These are phyloP conservation scores for Pythium biforme DNA, from an alignment of 352 stramenopile species.

Conservation along the genomic window DNA sequence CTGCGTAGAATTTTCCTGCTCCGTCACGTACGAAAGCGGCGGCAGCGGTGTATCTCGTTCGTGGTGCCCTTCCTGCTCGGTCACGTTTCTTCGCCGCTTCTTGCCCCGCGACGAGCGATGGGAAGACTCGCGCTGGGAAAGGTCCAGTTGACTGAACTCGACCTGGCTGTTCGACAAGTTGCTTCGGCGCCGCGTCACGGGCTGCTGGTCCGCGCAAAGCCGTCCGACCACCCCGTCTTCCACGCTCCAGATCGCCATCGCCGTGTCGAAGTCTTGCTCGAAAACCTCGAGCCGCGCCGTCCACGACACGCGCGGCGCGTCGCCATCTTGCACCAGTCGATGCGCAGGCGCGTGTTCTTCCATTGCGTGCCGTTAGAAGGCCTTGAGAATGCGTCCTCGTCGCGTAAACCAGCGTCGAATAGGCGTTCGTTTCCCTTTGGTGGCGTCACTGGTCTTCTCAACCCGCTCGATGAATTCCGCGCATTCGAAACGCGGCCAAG, in stretches of 20 bases:
- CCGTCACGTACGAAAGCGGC: background rate
- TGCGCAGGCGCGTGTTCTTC: background rate
- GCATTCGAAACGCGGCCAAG: conserved; percentile 10
- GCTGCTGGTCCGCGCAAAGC: conserved; percentile 35
- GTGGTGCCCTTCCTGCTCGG: background rate
- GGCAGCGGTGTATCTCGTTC: background rate
- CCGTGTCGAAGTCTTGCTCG: conserved; percentile 64
- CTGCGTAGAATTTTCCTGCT: background rate
- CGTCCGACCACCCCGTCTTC: conserved; percentile 48
- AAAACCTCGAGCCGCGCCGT: conserved; percentile 42
- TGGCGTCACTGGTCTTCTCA: background rate
- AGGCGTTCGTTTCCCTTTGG: conserved; percentile 7
- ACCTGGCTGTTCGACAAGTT: conserved; percentile 16
- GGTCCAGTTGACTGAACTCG: conserved; percentile 16
- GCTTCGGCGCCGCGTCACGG: conserved; percentile 21
- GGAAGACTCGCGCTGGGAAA: background rate
- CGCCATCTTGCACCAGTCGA: background rate
- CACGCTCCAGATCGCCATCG: conserved; percentile 60
- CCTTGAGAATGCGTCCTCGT: background rate
- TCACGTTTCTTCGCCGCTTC: conserved; percentile 1
- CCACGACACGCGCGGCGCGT: background rate
- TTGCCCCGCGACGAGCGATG: conserved; percentile 2
- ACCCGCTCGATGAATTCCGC: conserved; percentile 6
- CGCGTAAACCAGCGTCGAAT: background rate
- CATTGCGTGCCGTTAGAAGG: background rate